phyloP scores from a whole-genome alignment of 2,329 filamentous ascomycete genomes.

The Nothopassalora personata region DNA sequence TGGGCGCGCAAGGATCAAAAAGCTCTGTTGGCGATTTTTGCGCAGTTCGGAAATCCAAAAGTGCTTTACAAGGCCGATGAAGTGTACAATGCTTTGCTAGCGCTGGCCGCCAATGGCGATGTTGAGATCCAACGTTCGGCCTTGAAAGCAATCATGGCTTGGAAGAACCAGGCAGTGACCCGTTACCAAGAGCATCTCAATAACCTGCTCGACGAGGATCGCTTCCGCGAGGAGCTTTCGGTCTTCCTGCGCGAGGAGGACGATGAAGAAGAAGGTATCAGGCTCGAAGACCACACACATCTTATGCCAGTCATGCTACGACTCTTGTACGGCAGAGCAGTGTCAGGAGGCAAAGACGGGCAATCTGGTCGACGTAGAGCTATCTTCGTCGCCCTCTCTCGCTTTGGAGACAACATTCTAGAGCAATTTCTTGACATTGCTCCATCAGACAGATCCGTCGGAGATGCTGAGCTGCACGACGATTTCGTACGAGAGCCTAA shows the following conservation, averaged over 20 bases:
- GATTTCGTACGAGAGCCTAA: background rate
- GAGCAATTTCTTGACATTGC: constrained; percentile 78
- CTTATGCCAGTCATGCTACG: constrained; percentile 83
- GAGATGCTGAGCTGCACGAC: background rate
- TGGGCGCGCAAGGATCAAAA: constrained; percentile 81
- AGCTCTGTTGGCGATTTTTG: constrained; percentile 72
- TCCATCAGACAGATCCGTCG: constrained; percentile 52
- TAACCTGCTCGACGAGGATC: constrained; percentile 81
- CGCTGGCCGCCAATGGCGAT: constrained; percentile 80
- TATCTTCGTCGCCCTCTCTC: constrained; percentile 71
- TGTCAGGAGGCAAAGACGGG: constrained; percentile 73
- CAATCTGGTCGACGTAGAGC: constrained; percentile 71
- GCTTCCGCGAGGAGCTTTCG: constrained; percentile 90
- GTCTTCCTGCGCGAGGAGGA: constrained; percentile 63
- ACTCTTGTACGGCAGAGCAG: constrained; percentile 81
- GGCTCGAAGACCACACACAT: constrained; percentile 65
- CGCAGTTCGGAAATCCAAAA: constrained; percentile 78
- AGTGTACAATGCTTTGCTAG: constrained; percentile 69
- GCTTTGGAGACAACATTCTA: constrained; percentile 68
- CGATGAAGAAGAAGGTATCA: constrained; percentile 55
- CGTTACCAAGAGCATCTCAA: constrained; percentile 80
- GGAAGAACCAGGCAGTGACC: constrained; percentile 73
- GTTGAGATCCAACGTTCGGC: constrained; percentile 80
- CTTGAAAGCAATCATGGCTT: constrained; percentile 77
- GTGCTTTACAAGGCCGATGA: constrained; percentile 73